Percentiles rank a stretch among this genome's conserved stretches.
Evolutionary conservation across 2,329 filamentous ascomycete species (phyloP).

Genomic region (Epichloe glyceriae): DNA sequence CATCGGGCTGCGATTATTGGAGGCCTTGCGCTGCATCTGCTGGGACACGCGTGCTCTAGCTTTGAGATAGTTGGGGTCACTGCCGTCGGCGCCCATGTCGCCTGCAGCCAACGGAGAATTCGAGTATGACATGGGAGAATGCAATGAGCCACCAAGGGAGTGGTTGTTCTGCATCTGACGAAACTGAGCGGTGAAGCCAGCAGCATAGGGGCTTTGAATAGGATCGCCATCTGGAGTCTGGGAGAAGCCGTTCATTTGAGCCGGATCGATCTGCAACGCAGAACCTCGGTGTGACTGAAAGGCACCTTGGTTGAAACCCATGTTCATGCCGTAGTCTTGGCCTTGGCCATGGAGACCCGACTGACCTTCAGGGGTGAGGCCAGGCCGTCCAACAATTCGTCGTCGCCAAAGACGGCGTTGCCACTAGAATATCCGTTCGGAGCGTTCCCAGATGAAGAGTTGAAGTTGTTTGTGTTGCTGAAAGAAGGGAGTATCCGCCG

Average conservation of each 20-base stretch:
- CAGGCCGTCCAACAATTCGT: constrained; percentile 72
- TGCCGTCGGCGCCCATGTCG: constrained; percentile 35
- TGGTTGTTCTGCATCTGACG: constrained; percentile 51
- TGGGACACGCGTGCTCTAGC: constrained; percentile 48
- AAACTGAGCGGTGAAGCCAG: constrained; percentile 71
- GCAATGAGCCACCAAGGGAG: constrained; percentile 38
- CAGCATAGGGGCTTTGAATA: constrained; percentile 79
- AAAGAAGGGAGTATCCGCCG: constrained; percentile 47
- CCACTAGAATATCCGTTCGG: constrained; percentile 64
- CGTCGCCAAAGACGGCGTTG: constrained; percentile 70
- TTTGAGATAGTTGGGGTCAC: constrained; percentile 46
- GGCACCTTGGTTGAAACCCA: constrained; percentile 42
- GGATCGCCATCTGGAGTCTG: constrained; percentile 85
- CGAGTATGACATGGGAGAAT: constrained; percentile 27
- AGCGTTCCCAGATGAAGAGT: constrained; percentile 44
- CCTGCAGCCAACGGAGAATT: constrained; percentile 27
- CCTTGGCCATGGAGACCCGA: constrained; percentile 37
- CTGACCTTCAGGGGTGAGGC: constrained; percentile 40
- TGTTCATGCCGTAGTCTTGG: constrained; percentile 46
- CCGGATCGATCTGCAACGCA: constrained; percentile 49
- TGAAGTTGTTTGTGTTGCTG: constrained; percentile 36
- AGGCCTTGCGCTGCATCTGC: constrained; percentile 58
- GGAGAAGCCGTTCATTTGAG: constrained; percentile 69
- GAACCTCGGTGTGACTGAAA: constrained; percentile 42
- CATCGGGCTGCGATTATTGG: constrained; percentile 65